Evolutionary conservation across 1,139 yeast species (phyloP), one percentile per base, ranked within the genome.

Genomic region (Blastobotrys illinoisensis): DNA sequence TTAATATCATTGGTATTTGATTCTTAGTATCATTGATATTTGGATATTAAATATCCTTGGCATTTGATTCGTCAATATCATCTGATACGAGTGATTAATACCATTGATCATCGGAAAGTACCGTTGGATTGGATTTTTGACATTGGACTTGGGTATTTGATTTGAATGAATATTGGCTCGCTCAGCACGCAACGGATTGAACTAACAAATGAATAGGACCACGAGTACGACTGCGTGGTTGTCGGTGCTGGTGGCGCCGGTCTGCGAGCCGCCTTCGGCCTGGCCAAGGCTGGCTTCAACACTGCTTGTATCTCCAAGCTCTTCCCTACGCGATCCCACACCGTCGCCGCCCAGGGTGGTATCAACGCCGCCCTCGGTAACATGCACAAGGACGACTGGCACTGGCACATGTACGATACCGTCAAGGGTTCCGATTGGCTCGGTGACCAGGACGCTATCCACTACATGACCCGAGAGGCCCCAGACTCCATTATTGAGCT

Each of bases 211-310:
- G 32, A 2, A 13, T 32, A 32, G 40, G 76, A 93, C 75, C 99
- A 93, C 74, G 98, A 93, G 74, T 93, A 93, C 75, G 99, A 93
- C 76, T 90, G 97, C 79, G 83, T 93, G 54, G 99, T 93, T 60
- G 93, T 93, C 55, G 99, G 99, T 68, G 99, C 98, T 54, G 99
- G 99, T 67, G 99, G 99, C 72, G 99, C 99, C 50, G 99, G 99
- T 70, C 79, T 93, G 60, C 85, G 99, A 77, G 99, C 99, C 48
- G 98, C 99, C 44, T 93, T 91, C 66, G 99, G 99, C 60, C 81
- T 93, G 60, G 97, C 97, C 56, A 91, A 89, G 69, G 97, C 96
- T 57, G 99, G 99, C 50, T 93, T 79, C 79, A 93, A 93, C 75
- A 93, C 97, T 53, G 99, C 99, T 44, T 93, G 99, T 82, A 83